phyloP scores from a whole-genome alignment of 495 filamentous ascomycete genomes.

The Talaromyces adpressus region DNA sequence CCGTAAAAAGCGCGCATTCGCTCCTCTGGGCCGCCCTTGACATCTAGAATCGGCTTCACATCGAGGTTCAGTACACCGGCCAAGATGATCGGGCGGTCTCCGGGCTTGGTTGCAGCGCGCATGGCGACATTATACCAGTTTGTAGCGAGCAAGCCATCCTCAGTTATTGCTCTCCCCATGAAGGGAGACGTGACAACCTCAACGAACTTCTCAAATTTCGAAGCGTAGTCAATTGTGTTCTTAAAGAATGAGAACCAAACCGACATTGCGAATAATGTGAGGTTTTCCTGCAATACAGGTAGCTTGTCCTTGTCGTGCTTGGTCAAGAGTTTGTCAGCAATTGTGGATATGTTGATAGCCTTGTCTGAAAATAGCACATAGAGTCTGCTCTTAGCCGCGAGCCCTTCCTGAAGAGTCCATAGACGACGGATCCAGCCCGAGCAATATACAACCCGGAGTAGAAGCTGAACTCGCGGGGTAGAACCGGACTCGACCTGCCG shows the following conservation, averaged over 20 bases:
- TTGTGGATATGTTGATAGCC: neutral
- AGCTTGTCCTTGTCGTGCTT: neutral
- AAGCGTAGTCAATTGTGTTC: neutral
- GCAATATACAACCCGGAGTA: neutral
- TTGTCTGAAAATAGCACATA: neutral
- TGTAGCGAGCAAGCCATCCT: neutral
- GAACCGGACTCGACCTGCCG: neutral
- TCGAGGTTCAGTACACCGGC: neutral
- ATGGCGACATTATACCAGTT: neutral
- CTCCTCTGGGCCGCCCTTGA: neutral
- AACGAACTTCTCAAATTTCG: neutral
- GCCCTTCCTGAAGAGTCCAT: neutral
- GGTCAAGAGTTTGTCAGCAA: neutral
- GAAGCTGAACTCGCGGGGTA: neutral
- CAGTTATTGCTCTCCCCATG: too few relatives aligned
- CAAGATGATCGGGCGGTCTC: neutral
- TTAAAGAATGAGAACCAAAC: neutral
- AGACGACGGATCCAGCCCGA: neutral
- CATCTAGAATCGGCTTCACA: neutral
- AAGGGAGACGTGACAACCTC: neutral
- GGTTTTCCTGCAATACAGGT: neutral
- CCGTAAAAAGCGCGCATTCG: neutral
- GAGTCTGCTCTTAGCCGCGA: neutral
- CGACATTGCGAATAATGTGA: neutral
- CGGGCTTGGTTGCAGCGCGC: neutral